A percentile compares a stretch with the other conserved stretches of the same genome.
These are phyloP conservation scores for Fusarium verrucosum DNA, from an alignment of 2,329 filamentous ascomycete species.

Conservation along the genomic window DNA sequence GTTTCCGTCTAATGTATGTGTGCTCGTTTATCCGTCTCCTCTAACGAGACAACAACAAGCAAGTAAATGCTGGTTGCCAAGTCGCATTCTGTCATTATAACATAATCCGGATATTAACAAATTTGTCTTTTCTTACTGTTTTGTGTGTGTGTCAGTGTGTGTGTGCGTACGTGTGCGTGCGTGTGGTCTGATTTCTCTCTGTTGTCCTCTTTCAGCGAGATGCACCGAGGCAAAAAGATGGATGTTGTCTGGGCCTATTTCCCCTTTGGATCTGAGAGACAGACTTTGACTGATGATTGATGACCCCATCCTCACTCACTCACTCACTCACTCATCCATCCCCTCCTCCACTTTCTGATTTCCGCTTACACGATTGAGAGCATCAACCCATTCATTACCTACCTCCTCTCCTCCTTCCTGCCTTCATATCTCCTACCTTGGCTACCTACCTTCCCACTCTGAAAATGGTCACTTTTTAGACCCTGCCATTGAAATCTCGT, in stretches of 20 bases:
- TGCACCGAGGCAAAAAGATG: slow-evolving; percentile 39
- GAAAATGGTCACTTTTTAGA: slow-evolving; percentile 7
- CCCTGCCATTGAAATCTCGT: slow-evolving; percentile 29
- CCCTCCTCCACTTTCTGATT: slow-evolving; percentile 20
- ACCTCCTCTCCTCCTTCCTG: too few relatives aligned
- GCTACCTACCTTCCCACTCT: slow-evolving; percentile 20
- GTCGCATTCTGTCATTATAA: slow-evolving; percentile 14
- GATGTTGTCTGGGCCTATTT: slow-evolving; percentile 40
- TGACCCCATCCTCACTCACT: slow-evolving; percentile 23
- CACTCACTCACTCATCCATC: neutral
- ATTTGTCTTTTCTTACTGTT: neutral
- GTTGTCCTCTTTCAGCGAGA: slow-evolving; percentile 41
- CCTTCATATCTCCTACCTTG: too few relatives aligned
- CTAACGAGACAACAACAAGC: neutral
- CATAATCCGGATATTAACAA: slow-evolving; percentile 24
- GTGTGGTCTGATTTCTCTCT: slow-evolving; percentile 37
- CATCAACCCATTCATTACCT: slow-evolving; percentile 7
- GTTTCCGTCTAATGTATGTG: neutral
- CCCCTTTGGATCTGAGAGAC: slow-evolving; percentile 43
- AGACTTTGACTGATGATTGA: slow-evolving; percentile 31
- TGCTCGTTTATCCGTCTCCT: slow-evolving; percentile 7
- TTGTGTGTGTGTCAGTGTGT: slow-evolving; percentile 1
- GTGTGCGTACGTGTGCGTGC: slow-evolving; percentile 20
- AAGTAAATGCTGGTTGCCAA: too few relatives aligned
- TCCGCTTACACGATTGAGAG: slow-evolving; percentile 26